Conservation (phyloP, 176 grass and related monocot genomes). For the Alopecurus myosuroides region DNA sequence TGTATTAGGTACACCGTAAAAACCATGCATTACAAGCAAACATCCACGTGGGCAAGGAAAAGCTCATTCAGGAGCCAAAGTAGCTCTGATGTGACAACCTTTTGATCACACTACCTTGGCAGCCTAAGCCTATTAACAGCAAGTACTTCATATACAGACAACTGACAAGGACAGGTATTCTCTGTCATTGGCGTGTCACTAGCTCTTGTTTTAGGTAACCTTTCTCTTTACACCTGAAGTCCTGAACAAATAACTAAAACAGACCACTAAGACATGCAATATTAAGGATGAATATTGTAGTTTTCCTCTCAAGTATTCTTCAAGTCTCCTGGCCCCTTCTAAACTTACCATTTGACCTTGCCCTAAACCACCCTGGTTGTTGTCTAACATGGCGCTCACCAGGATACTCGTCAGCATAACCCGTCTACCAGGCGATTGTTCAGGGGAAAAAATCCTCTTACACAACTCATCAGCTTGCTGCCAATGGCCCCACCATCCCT, state of each 20-base stretch:
- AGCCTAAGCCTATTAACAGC: neutral
- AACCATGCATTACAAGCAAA: neutral
- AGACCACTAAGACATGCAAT: neutral
- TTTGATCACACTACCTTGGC: neutral
- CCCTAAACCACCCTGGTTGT: neutral
- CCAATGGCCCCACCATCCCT: neutral
- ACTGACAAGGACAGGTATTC: neutral
- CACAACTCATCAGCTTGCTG: neutral
- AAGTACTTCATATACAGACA: neutral
- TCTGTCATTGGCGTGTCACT: neutral
- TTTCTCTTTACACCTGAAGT: neutral
- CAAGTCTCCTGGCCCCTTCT: neutral
- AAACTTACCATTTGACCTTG: neutral
- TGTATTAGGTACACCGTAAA: neutral
- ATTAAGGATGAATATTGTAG: neutral
- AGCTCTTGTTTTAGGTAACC: neutral
- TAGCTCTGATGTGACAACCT: neutral
- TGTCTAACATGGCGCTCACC: neutral
- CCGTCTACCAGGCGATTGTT: neutral
- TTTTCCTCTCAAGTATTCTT: neutral
- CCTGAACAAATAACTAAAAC: neutral
- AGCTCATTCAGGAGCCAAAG: neutral
- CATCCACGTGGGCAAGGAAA: neutral
- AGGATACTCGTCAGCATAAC: neutral
- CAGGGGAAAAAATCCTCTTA: neutral